phyloP scores from a whole-genome alignment of 257 asterid genomes.

The Striga asiatica region DNA sequence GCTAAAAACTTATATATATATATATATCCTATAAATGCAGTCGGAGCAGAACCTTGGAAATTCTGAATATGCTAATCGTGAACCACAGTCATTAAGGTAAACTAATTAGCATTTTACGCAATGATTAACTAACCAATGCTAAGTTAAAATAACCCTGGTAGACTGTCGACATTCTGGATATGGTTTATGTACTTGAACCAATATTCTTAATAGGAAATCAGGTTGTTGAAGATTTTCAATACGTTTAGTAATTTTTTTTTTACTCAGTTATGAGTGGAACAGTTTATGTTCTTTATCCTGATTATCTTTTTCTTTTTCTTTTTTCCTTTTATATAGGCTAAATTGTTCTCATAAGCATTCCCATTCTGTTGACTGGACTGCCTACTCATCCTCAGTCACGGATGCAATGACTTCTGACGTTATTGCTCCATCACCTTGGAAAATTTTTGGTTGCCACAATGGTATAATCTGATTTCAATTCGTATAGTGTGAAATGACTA shows the following conservation, averaged over 20 bases:
- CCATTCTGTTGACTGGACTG: conserved; percentile 67
- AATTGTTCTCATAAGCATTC: conserved; percentile 47
- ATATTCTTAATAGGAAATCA: conserved; percentile 5
- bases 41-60: conserved; percentile 47
- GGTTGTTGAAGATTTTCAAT: conserved; percentile 14
- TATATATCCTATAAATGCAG: conserved; percentile 35
- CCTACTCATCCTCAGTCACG: conserved; percentile 51
- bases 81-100: conserved; percentile 56
- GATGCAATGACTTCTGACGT: conserved; percentile 78
- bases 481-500: conserved; percentile 16
- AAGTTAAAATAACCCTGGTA: background rate
- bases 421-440: conserved; percentile 95
- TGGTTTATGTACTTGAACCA: conserved; percentile 7
- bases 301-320: conserved; percentile 9
- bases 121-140: conserved; percentile 4
- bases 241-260: background rate
- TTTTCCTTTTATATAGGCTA: conserved; percentile 33
- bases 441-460: conserved; percentile 84
- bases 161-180: conserved; percentile 10
- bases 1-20: conserved; percentile 29
- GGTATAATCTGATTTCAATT: conserved; percentile 38
- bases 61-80: conserved; percentile 30
- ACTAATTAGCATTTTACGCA: conserved; percentile 9
- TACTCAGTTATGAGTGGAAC: background rate
- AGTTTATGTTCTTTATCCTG: conserved; percentile 2